These are phyloP conservation scores for Haberlea rhodopensis DNA, from an alignment of 257 asterid species.

Conservation along the genomic window DNA sequence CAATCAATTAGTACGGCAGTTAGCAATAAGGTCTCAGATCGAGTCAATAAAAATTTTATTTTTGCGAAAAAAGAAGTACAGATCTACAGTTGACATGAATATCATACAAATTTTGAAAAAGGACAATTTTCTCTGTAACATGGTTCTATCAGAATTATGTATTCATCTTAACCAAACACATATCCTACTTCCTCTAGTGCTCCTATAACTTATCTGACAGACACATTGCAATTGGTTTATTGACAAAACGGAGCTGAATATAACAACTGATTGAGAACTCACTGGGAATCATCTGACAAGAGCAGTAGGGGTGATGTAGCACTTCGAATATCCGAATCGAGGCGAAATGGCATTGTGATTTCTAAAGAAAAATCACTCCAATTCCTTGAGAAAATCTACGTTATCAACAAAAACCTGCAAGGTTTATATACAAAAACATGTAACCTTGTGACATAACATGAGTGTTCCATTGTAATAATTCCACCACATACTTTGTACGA, in stretches of 20 bases:
- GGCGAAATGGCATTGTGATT: slow-evolving; percentile 8
- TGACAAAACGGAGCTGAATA: slow-evolving; percentile 31
- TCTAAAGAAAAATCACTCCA: slow-evolving; percentile 41
- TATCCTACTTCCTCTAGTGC: not conserved
- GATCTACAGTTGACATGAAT: not conserved
- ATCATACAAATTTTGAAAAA: not conserved
- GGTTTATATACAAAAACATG: not conserved
- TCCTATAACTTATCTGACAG: not conserved
- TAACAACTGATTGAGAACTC: slow-evolving; percentile 8
- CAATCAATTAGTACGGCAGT: too few species aligned
- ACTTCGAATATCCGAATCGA: slow-evolving; percentile 10
- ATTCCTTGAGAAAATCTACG: slow-evolving; percentile 83
- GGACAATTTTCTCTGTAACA: slow-evolving; percentile 3
- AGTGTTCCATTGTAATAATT: not conserved
- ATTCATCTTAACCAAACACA: not conserved
- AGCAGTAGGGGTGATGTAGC: slow-evolving; percentile 6
- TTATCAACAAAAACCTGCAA: slow-evolving; percentile 93
- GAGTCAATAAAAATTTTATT: not conserved
- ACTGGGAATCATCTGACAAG: not conserved
- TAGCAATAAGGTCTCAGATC: too few species aligned
- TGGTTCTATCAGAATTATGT: too few species aligned
- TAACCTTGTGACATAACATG: not conserved
- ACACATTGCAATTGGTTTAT: slow-evolving; percentile 22
- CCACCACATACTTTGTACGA: not conserved
- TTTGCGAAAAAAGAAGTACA: not conserved